A percentile compares a stretch with the other conserved stretches of the same genome.
Evolutionary conservation across 352 stramenopile species (phyloP).

Genomic region (Globisporangium cederbergense): DNA sequence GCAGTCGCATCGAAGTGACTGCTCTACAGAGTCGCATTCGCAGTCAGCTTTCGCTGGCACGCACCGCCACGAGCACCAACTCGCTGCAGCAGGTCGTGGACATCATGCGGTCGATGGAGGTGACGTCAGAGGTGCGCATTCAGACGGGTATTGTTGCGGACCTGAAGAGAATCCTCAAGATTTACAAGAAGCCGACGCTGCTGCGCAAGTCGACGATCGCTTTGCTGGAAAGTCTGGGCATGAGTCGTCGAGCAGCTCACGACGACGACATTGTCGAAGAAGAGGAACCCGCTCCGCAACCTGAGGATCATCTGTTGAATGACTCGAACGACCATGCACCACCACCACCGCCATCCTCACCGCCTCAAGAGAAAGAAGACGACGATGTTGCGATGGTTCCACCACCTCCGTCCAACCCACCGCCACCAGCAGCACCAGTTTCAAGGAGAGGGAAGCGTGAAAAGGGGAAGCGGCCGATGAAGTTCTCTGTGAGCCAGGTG

Average conservation of each 20-base stretch:
- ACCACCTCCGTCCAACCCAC: conserved; percentile 8
- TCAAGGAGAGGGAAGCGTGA: conserved; percentile 43
- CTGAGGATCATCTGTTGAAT: conserved; percentile 1
- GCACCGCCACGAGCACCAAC: conserved; percentile 57
- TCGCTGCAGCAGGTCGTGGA: conserved; percentile 75
- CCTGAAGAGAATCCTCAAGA: conserved; percentile 74
- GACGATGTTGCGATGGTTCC: neutral
- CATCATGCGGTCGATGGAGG: conserved; percentile 72
- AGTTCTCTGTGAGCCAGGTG: conserved; percentile 83
- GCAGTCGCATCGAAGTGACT: conserved; percentile 53
- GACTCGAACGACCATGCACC: conserved; percentile 5
- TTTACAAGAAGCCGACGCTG: conserved; percentile 78
- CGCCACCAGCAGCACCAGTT: conserved; percentile 13
- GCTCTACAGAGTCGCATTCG: conserved; percentile 71
- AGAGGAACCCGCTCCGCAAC: conserved; percentile 10
- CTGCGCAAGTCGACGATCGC: conserved; percentile 68
- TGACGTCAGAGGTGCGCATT: conserved; percentile 67
- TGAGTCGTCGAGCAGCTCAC: conserved; percentile 47
- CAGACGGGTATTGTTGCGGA: conserved; percentile 68
- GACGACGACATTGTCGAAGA: conserved; percentile 51
- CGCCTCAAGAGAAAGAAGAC: neutral
- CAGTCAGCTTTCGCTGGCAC: conserved; percentile 52
- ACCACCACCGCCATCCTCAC: conserved; percentile 13
- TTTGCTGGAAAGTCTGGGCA: conserved; percentile 66
- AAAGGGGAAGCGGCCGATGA: conserved; percentile 77